Conservation (phyloP, 2,329 filamentous ascomycete genomes). For the Colletotrichum sp. region DNA sequence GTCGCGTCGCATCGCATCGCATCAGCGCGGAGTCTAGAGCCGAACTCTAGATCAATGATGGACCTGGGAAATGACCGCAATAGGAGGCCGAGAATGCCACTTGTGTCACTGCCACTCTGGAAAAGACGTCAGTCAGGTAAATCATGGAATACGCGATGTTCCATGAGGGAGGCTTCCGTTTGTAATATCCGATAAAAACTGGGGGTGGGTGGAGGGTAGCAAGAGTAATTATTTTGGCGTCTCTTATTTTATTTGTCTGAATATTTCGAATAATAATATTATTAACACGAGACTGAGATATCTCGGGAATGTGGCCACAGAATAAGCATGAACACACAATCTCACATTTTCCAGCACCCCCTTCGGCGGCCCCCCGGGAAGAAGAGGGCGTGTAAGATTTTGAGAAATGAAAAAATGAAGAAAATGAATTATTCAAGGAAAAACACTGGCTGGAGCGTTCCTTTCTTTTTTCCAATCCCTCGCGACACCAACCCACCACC, state of each 20-base stretch:
- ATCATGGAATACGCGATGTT: background rate
- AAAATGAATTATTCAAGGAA: background rate
- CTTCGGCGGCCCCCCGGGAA: background rate
- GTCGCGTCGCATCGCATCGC: background rate
- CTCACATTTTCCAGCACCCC: background rate
- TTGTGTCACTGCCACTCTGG: background rate
- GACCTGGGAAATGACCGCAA: background rate
- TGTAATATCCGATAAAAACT: background rate
- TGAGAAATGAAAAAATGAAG: background rate
- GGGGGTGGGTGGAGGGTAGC: background rate
- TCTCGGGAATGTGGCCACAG: background rate
- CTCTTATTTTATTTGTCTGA: background rate
- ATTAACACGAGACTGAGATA: background rate
- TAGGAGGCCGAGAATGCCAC: background rate
- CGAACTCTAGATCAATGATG: background rate
- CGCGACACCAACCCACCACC: background rate
- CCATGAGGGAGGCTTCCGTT: background rate
- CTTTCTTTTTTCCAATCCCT: background rate
- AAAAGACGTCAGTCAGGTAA: background rate
- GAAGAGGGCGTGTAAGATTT: background rate
- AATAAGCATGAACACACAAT: conserved; percentile 21
- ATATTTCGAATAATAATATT: background rate
- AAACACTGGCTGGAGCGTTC: background rate
- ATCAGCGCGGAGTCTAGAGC: background rate
- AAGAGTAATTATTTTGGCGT: background rate